Evolutionary conservation across 805 yeast species (phyloP), one percentile per base, ranked within the genome.

Genomic region (Spathaspora boniae): DNA sequence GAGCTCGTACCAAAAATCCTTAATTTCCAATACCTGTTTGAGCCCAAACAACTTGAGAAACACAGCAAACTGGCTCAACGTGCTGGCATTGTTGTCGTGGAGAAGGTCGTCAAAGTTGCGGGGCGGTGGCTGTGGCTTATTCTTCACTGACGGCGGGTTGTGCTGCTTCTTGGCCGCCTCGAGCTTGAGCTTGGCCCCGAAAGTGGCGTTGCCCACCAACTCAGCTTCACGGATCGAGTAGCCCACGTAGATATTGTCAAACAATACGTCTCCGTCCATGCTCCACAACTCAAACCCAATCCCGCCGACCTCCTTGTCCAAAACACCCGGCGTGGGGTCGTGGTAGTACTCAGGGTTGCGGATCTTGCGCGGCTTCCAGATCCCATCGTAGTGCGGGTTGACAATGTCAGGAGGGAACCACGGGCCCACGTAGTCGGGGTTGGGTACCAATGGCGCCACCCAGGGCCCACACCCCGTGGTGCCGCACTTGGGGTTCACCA

Each of bases 211-310:
- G 21, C 96, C 97, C 45, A 88, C 68, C 7, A 53, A 38, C 64
- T 89, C 96, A 9, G 96, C 96, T 52, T 88, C 96, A 25, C 63
- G 67, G n/a, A 88, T 65, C 2, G 85, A 78, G 53, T 86, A 89
- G 20, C 96, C 96, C 42, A 88, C 57, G 56, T 88, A 89, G 42
- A 88, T 76, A 62, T 88, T 86, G 56, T 86, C 86, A 54, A 88
- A 86, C 55, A 85, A 47, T 33, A 87, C 75, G 33, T 84, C 76
- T 28, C 70, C 69, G 44, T 85, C 81, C 80, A 88, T 82, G 31
- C 91, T 76, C 95, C 96, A 88, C 44, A 88, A 65, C 58, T 88
- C 97, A 51, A 89, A 85, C 6, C 95, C 96, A 29, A 87, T 48
- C 8, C 84, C 95, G 16, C 88, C 89, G 44, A 86, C 76, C 22